These are phyloP conservation scores for Xylariales sp. DNA, from an alignment of 2,329 filamentous ascomycete genomes.

Conservation along the genomic window DNA sequence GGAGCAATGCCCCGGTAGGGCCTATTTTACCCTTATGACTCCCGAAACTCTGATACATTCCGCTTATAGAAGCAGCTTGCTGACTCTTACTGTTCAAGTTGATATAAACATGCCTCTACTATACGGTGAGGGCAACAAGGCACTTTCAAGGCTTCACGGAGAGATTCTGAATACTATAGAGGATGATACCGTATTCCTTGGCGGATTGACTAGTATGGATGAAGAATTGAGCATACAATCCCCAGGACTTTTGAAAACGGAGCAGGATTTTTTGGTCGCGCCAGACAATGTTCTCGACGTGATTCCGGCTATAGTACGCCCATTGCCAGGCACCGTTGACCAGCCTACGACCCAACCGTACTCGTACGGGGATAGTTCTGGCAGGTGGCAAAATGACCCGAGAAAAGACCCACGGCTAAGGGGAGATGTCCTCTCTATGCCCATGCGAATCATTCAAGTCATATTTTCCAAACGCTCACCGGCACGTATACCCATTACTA, in stretches of 20 bases:
- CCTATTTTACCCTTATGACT: not conserved
- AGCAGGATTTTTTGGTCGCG: slow-evolving; percentile 4
- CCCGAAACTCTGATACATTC: not conserved
- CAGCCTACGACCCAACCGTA: not conserved
- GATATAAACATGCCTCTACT: slow-evolving; percentile 35
- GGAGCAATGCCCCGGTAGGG: not conserved
- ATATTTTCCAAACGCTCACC: not conserved
- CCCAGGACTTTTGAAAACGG: not conserved
- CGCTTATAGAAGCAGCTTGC: not conserved
- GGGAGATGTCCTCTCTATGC: slow-evolving; percentile 17
- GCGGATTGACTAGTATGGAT: not conserved
- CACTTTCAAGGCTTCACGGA: slow-evolving; percentile 32
- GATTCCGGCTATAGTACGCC: not conserved
- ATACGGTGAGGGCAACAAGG: slow-evolving; percentile 34
- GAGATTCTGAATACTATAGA: slow-evolving; percentile 23
- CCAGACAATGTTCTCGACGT: slow-evolving; percentile 16
- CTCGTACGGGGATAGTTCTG: not conserved
- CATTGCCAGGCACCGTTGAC: not conserved
- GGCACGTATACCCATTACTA: not conserved
- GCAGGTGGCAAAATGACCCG: not conserved
- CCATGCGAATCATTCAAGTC: slow-evolving; percentile 22
- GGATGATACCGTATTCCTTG: slow-evolving; percentile 26
- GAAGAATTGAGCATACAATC: not conserved
- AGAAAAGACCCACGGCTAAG: slow-evolving; percentile 13
- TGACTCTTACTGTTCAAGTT: slow-evolving; percentile 4